Evolutionary conservation across 2,329 filamentous ascomycete species (phyloP).

Genomic region (Colletotrichum sp.): DNA sequence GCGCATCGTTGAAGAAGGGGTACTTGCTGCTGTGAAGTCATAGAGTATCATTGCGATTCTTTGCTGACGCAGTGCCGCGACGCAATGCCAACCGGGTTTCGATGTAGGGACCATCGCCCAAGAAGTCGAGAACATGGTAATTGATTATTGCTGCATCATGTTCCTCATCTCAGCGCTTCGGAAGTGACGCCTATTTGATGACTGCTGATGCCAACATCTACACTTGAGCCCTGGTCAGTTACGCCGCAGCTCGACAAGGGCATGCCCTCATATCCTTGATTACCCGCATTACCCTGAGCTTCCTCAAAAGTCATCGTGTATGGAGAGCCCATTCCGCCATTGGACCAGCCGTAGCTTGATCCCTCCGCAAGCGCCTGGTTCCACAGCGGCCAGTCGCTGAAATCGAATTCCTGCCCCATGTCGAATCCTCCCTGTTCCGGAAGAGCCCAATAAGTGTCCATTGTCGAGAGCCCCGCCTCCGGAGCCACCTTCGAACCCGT

Average conservation of each 20-base stretch:
- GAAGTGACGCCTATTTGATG: too few species aligned
- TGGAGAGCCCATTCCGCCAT: background rate
- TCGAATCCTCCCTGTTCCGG: background rate
- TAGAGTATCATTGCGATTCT: too few species aligned
- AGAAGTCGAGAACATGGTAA: too few species aligned
- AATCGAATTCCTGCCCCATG: background rate
- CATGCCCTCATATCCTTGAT: background rate
- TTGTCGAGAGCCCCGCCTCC: background rate
- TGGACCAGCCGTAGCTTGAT: background rate
- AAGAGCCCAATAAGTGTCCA: background rate
- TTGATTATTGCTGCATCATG: too few species aligned
- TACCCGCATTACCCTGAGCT: background rate
- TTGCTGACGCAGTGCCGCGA: too few species aligned
- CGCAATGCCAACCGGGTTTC: too few species aligned
- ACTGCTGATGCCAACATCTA: too few species aligned
- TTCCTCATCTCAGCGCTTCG: too few species aligned
- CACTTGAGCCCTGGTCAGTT: too few species aligned
- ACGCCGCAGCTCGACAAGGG: background rate
- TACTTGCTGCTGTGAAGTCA: too few species aligned
- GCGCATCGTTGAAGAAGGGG: too few species aligned
- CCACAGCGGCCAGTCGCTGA: background rate
- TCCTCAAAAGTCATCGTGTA: background rate
- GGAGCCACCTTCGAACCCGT: background rate
- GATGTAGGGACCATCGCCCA: too few species aligned
- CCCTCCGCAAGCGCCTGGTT: background rate